Percentiles rank a stretch among this genome's conserved stretches.
Evolutionary conservation across 2,329 filamentous ascomycete species (phyloP).

Genomic region (Aspergillus ruber): DNA sequence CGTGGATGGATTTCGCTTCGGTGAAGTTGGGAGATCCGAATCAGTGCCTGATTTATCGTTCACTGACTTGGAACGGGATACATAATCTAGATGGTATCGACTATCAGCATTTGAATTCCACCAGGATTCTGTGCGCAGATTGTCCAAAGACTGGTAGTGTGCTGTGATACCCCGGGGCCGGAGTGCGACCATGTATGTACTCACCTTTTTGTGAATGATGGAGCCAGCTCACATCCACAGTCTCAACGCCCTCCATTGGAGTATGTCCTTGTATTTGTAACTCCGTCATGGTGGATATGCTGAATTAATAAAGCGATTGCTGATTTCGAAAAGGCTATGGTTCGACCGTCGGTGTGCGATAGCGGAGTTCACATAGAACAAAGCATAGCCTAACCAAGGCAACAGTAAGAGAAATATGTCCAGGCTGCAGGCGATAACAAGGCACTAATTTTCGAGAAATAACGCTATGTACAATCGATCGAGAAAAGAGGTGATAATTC

Average conservation of each 20-base stretch:
- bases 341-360: neutral
- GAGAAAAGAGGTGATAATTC: neutral
- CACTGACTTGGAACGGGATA: slow-evolving; percentile 31
- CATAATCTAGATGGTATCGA: slow-evolving; percentile 18
- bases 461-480: neutral
- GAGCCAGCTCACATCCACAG: slow-evolving; percentile 87
- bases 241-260: slow-evolving; percentile 70
- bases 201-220: slow-evolving; percentile 77
- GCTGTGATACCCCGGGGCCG: neutral
- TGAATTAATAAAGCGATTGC: neutral
- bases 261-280: slow-evolving; percentile 9
- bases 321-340: neutral
- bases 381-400: neutral
- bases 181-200: slow-evolving; percentile 18
- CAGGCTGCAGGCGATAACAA: neutral
- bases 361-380: neutral
- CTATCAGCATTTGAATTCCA: neutral
- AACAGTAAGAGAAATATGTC: neutral
- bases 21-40: slow-evolving; percentile 12
- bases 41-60: slow-evolving; percentile 23
- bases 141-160: slow-evolving; percentile 1
- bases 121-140: neutral
- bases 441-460: neutral
- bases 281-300: neutral
- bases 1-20: slow-evolving; percentile 6